Conservation (phyloP, 495 filamentous ascomycete genomes). For the Saxophila tyrrhenica region DNA sequence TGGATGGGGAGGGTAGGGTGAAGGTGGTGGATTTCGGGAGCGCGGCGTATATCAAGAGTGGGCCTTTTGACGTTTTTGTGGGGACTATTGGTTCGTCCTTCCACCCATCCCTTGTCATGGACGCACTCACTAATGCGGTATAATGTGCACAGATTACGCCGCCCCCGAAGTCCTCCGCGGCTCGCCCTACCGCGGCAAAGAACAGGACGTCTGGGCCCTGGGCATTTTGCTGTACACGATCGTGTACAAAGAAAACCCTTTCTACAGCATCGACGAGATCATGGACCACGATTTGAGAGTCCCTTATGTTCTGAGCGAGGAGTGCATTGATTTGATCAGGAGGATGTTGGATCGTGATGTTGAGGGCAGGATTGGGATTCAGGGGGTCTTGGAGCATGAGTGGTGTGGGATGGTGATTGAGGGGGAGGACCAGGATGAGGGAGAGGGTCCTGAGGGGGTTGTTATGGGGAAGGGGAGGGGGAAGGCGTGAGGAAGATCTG, state of each 20-base stretch:
- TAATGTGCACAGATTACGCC: constrained; percentile 66
- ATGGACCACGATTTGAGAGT: constrained; percentile 92
- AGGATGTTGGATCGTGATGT: constrained; percentile 88
- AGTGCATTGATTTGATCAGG: constrained; percentile 79
- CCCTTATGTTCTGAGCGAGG: constrained; percentile 82
- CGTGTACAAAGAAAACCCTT: constrained; percentile 98
- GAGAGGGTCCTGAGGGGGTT: no score
- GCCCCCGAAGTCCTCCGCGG: constrained; percentile 95
- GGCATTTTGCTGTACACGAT: constrained; percentile 97
- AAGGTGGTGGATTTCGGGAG: constrained; percentile 98
- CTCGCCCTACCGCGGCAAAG: constrained; percentile 83
- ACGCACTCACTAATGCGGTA: constrained; percentile 2
- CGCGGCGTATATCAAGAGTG: constrained; percentile 94
- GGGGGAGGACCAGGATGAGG: constrained; percentile 5
- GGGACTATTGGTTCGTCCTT: constrained; percentile 78
- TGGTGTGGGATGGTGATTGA: constrained; percentile 44
- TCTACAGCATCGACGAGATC: constrained; percentile 98
- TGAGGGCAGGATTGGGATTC: constrained; percentile 65
- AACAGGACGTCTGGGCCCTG: constrained; percentile 98
- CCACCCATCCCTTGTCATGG: not conserved
- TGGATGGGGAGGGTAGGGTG: constrained; percentile 91
- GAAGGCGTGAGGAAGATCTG: no score
- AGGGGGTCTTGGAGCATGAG: constrained; percentile 71
- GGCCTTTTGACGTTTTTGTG: constrained; percentile 97
- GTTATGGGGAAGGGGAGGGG: no score